Evolutionary conservation across 2,329 filamentous ascomycete genomes (phyloP).

Genomic region (Emericellopsis atlantica): DNA sequence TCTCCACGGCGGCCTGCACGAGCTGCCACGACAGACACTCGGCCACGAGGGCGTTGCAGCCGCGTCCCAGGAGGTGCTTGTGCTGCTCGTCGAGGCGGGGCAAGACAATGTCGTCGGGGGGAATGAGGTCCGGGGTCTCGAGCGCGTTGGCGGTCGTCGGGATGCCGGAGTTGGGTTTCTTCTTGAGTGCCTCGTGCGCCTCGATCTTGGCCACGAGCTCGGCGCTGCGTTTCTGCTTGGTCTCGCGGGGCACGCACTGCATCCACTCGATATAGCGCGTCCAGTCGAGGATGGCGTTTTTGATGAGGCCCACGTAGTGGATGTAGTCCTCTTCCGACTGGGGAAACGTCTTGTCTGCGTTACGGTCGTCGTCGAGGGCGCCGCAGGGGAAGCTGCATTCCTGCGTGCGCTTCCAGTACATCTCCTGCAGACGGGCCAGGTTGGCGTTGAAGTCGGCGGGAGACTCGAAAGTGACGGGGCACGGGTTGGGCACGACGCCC

Average conservation of each 20-base stretch:
- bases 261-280: constrained; percentile 10
- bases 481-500: background rate
- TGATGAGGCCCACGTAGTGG: constrained; percentile 5
- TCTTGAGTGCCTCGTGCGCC: background rate
- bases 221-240: background rate
- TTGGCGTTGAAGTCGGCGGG: too few species aligned
- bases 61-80: constrained; percentile 5
- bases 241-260: constrained; percentile 3
- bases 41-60: background rate
- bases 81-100: background rate
- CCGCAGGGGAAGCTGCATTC: background rate
- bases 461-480: too few species aligned
- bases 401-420: too few species aligned
- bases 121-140: background rate
- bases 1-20: constrained; percentile 7
- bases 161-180: background rate
- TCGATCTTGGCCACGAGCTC: background rate
- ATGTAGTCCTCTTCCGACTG: background rate
- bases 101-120: background rate
- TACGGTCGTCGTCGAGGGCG: background rate
- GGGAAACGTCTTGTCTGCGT: constrained; percentile 2
- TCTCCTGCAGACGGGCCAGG: too few species aligned
- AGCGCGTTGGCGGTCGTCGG: background rate
- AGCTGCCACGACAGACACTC: background rate
- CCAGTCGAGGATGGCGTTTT: constrained; percentile 12